Conservation (phyloP, 2,329 filamentous ascomycete genomes). For the Botrytis fabae region DNA sequence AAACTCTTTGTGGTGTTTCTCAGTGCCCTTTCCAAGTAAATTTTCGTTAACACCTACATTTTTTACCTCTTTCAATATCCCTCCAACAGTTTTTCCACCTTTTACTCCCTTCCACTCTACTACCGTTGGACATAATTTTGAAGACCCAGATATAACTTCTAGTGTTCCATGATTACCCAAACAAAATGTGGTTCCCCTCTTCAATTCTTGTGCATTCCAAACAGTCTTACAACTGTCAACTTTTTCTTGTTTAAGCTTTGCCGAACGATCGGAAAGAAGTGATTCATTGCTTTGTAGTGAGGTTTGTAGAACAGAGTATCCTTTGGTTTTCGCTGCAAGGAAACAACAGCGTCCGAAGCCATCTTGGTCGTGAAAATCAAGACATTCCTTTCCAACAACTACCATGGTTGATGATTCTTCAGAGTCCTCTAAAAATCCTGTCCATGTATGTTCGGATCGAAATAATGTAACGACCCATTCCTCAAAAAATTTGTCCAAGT, state of each 20-base stretch:
- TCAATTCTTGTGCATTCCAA: slow-evolving; percentile 1
- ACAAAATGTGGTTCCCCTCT: background rate
- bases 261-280: background rate
- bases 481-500: background rate
- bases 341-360: slow-evolving; percentile 20
- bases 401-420: slow-evolving; percentile 27
- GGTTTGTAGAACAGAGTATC: slow-evolving; percentile 10
- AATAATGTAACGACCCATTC: slow-evolving; percentile 18
- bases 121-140: slow-evolving; percentile 1
- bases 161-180: slow-evolving; percentile 7
- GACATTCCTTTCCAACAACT: slow-evolving; percentile 22
- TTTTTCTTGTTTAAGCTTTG: slow-evolving; percentile 2
- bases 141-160: slow-evolving; percentile 6
- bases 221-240: background rate
- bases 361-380: slow-evolving; percentile 23
- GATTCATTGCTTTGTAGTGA: slow-evolving; percentile 16
- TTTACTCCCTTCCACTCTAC: slow-evolving; percentile 13
- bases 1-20: slow-evolving; percentile 25
- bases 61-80: slow-evolving; percentile 22
- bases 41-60: slow-evolving; percentile 24
- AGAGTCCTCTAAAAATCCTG: slow-evolving; percentile 25
- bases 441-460: slow-evolving; percentile 20
- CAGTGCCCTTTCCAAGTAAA: slow-evolving; percentile 8
- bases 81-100: background rate
- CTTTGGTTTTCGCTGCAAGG: background rate